These are phyloP conservation scores for Termitomyces titanicus DNA, from an alignment of 768 basidiomycete genomes.

Conservation along the genomic window DNA sequence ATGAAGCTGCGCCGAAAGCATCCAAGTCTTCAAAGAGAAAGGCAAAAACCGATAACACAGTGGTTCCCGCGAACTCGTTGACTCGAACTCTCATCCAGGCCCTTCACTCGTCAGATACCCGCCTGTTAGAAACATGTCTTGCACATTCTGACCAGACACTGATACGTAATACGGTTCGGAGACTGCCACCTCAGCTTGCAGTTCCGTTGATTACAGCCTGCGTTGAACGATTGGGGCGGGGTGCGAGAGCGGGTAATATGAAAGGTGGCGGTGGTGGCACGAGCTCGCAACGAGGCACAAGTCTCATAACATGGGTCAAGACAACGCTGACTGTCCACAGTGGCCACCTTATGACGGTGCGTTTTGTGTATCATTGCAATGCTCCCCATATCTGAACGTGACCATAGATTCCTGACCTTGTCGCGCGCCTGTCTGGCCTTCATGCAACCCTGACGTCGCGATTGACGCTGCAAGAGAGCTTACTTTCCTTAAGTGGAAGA, in stretches of 20 bases:
- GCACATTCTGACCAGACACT: conserved; percentile 77
- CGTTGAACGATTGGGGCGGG: conserved; percentile 82
- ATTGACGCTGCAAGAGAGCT: conserved; percentile 76
- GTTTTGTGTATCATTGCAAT: conserved; percentile 1
- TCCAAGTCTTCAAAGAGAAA: conserved; percentile 31
- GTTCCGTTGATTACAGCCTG: conserved; percentile 85
- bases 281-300: conserved; percentile 71
- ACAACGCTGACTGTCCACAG: conserved; percentile 83
- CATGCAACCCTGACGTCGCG: conserved; percentile 80
- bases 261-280: conserved; percentile 78
- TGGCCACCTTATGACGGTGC: conserved; percentile 90
- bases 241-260: conserved; percentile 64
- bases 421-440: conserved; percentile 79
- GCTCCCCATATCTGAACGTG: conserved; percentile 8
- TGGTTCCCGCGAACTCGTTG: conserved; percentile 78
- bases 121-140: conserved; percentile 83
- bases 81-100: conserved; percentile 95
- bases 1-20: conserved; percentile 26
- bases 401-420: conserved; percentile 85
- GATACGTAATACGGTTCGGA: conserved; percentile 82
- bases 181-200: conserved; percentile 83
- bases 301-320: conserved; percentile 74
- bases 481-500: conserved; percentile 83
- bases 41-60: conserved; percentile 28
- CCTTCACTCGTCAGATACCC: conserved; percentile 89